Percentiles rank a stretch among this genome's conserved stretches.
phyloP scores from a whole-genome alignment of 768 basidiomycete species.

The Hydnomerulius pinastri region DNA sequence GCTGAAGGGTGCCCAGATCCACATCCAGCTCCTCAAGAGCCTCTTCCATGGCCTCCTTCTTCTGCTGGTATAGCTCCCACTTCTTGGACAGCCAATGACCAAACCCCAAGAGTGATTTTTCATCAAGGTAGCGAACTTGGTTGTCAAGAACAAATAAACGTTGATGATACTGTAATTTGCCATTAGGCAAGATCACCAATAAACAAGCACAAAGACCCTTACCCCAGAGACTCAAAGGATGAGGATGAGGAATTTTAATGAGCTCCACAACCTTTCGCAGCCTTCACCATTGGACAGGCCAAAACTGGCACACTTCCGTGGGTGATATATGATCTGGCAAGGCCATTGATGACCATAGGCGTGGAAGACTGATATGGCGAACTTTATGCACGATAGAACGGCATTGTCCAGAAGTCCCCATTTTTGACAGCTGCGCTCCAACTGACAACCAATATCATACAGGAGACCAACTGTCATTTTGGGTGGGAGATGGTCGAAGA shows the following conservation, averaged over 20 bases:
- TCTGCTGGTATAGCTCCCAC: conserved; percentile 8
- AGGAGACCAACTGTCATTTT: conserved; percentile 28
- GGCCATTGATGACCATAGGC: conserved; percentile 37
- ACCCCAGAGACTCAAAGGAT: conserved; percentile 20
- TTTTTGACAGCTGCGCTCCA: conserved; percentile 19
- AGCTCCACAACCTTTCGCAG: conserved; percentile 36
- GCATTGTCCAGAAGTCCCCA: not conserved
- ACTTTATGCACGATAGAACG: conserved; percentile 11
- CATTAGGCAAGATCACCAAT: conserved; percentile 4
- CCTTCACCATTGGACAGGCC: conserved; percentile 40
- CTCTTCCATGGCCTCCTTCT: not conserved
- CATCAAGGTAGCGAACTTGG: conserved; percentile 22
- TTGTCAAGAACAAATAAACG: conserved; percentile 27
- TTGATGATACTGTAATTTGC: conserved; percentile 25
- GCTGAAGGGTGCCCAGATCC: not conserved
- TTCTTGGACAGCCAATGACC: conserved; percentile 13
- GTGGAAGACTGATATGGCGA: conserved; percentile 36
- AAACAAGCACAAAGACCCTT: not conserved
- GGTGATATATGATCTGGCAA: conserved; percentile 38
- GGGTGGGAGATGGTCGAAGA: conserved; percentile 26
- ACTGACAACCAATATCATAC: conserved; percentile 39
- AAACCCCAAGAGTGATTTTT: conserved; percentile 7
- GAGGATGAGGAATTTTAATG: conserved; percentile 17
- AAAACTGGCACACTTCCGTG: conserved; percentile 27
- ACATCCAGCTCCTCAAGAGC: not conserved